Percentiles rank a stretch among this genome's conserved stretches.
Conservation (phyloP, 2,329 filamentous ascomycete genomes). For the Chaetomium sp. region DNA sequence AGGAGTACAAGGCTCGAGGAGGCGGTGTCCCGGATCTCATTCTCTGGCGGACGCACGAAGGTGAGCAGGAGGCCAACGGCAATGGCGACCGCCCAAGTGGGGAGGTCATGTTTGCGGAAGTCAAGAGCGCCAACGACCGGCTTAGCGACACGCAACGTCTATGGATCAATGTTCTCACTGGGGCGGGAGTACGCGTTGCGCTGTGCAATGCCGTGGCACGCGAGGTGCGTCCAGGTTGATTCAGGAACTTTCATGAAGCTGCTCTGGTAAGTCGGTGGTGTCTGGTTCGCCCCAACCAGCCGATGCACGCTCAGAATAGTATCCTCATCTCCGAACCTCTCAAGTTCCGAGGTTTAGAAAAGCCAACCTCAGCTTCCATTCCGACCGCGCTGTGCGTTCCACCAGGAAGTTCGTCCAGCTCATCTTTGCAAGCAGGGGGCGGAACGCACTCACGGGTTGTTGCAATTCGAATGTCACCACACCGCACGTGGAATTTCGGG, state of each 20-base stretch:
- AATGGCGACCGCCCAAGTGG: conserved; percentile 34
- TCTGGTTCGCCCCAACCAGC: not conserved
- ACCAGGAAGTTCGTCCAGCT: too few relatives aligned
- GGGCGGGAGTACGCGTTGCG: conserved; percentile 79
- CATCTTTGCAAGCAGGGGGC: too few relatives aligned
- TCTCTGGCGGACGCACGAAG: conserved; percentile 57
- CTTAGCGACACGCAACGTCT: conserved; percentile 92
- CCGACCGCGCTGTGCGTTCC: too few relatives aligned
- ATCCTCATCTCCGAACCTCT: conserved; percentile 8
- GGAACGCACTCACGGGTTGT: not conserved
- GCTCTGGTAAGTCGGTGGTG: not conserved
- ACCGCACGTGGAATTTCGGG: conserved; percentile 13
- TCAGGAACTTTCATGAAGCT: not conserved
- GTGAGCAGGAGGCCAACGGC: conserved; percentile 22
- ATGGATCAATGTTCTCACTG: conserved; percentile 90
- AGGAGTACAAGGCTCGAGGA: conserved; percentile 83
- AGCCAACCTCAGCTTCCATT: too few relatives aligned
- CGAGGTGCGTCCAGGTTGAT: conserved; percentile 40
- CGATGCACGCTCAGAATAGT: conserved; percentile 5
- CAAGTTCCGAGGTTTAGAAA: too few relatives aligned
- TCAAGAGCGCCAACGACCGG: conserved; percentile 83
- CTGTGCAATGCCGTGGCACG: conserved; percentile 60
- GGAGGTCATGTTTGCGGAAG: conserved; percentile 70
- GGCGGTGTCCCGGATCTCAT: conserved; percentile 90
- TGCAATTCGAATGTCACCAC: not conserved